A percentile compares a stretch with the other conserved stretches of the same genome.
These are phyloP conservation scores for Kickxella alabastrina DNA, from an alignment of 192 early-diverging fungal species.

Conservation along the genomic window DNA sequence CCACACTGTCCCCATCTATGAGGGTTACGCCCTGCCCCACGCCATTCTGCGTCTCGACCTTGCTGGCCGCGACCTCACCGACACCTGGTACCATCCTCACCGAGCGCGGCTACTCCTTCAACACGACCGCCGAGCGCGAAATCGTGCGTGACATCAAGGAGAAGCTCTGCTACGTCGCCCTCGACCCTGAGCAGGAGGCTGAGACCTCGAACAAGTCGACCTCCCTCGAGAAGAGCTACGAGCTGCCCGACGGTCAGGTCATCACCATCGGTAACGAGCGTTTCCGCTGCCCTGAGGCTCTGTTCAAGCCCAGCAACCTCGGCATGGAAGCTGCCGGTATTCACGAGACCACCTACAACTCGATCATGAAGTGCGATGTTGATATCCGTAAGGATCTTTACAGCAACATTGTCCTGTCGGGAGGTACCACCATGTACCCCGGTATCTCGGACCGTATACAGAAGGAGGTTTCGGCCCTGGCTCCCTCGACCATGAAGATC, in stretches of 20 bases:
- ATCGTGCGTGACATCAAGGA: constrained; percentile 99
- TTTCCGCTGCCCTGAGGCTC: constrained; percentile 95
- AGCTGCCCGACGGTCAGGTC: constrained; percentile 97
- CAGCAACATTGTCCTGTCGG: constrained; percentile 94
- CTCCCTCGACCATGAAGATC: constrained; percentile 94
- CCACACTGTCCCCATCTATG: constrained; percentile 97
- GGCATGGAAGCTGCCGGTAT: constrained; percentile 90
- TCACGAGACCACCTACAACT: constrained; percentile 96
- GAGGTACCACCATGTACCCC: constrained; percentile 97
- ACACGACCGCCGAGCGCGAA: constrained; percentile 94
- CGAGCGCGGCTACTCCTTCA: constrained; percentile 95
- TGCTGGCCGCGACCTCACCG: constrained; percentile 95
- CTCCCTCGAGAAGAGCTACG: constrained; percentile 94
- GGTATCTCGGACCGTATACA: constrained; percentile 97
- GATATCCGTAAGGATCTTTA: constrained; percentile 95
- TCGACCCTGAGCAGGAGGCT: constrained; percentile 98
- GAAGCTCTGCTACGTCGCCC: constrained; percentile 97
- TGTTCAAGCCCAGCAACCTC: constrained; percentile 94
- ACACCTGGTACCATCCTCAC: constrained; percentile 90
- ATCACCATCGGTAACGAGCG: constrained; percentile 98
- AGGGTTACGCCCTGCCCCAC: constrained; percentile 93
- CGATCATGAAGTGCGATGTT: constrained; percentile 96
- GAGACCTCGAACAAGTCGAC: constrained; percentile 89
- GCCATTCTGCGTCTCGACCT: constrained; percentile 96
- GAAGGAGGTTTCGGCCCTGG: constrained; percentile 94